Evolutionary conservation across 1,284 basidiomycete species (phyloP).

Genomic region (Fomes fomentarius): DNA sequence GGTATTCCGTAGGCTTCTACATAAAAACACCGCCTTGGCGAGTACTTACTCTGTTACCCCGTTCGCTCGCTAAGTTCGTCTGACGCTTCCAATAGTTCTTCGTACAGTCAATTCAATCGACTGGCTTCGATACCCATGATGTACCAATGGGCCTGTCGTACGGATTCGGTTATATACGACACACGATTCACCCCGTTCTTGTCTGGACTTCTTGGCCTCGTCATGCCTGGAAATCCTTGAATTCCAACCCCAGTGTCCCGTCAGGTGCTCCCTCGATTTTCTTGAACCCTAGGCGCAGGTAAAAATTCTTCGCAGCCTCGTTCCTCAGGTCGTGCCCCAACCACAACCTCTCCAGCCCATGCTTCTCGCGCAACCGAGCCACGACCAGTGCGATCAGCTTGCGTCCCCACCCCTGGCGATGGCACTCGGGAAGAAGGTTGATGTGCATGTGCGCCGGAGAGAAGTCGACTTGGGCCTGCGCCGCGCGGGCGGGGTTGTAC

Average conservation of each 20-base stretch:
- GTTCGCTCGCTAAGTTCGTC: too few relatives aligned
- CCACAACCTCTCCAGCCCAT: constrained; percentile 57
- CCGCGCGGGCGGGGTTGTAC: constrained; percentile 49
- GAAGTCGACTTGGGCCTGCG: constrained; percentile 52
- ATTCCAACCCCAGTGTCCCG: constrained; percentile 50
- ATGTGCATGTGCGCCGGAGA: constrained; percentile 72
- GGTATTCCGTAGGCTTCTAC: too few relatives aligned
- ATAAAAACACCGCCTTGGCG: too few relatives aligned
- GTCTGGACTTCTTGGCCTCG: not conserved
- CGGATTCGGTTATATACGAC: too few relatives aligned
- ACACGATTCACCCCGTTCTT: not conserved
- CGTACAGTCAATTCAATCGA: too few relatives aligned
- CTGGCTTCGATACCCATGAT: too few relatives aligned
- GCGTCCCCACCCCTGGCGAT: constrained; percentile 64
- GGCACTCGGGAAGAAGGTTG: constrained; percentile 61
- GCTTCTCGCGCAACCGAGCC: constrained; percentile 46
- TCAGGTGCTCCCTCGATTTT: constrained; percentile 50
- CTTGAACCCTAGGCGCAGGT: constrained; percentile 57
- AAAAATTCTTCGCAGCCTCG: constrained; percentile 57
- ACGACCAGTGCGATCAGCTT: constrained; percentile 57
- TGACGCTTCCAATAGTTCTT: too few relatives aligned
- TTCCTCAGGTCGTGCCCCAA: constrained; percentile 65
- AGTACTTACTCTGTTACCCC: too few relatives aligned
- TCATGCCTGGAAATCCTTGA: constrained; percentile 41
- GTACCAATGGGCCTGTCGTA: too few relatives aligned